These are phyloP conservation scores for Zopfochytrium polystomum DNA, from an alignment of 371 early-diverging fungal species.

Conservation along the genomic window DNA sequence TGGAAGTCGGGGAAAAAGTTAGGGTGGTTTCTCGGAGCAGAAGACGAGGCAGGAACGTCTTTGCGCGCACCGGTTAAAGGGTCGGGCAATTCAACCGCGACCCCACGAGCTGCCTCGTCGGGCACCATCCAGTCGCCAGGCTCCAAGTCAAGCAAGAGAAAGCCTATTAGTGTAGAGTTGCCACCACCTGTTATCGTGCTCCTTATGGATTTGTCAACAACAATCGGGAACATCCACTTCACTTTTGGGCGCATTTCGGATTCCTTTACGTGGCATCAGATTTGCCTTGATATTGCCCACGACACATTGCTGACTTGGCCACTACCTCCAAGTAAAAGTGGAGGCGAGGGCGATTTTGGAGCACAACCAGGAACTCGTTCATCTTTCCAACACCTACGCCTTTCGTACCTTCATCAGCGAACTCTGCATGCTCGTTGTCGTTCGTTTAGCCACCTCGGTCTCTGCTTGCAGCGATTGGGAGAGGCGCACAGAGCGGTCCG, in stretches of 20 bases:
- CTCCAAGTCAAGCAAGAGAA: not conserved
- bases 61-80: not conserved
- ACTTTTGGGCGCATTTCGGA: not conserved
- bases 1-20: not conserved
- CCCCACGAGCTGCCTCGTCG: not conserved
- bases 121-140: not conserved
- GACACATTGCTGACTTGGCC: slow-evolving; percentile 13
- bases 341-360: not conserved
- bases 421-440: slow-evolving; percentile 4
- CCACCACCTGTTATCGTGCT: slow-evolving; percentile 8
- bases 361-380: not conserved
- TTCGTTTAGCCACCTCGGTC: slow-evolving; percentile 11
- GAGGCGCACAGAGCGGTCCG: slow-evolving; percentile 13
- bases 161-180: not conserved
- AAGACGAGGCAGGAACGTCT: not conserved
- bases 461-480: slow-evolving; percentile 10
- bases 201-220: slow-evolving; percentile 14
- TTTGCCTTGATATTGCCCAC: slow-evolving; percentile 15
- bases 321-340: not conserved
- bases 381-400: not conserved
- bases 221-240: slow-evolving; percentile 10
- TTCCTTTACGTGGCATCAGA: slow-evolving; percentile 14
- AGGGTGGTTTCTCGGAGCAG: not conserved
- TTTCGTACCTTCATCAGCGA: slow-evolving; percentile 12
- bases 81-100: not conserved